Percentiles rank a stretch among this genome's conserved stretches.
Conservation (phyloP, 2,329 filamentous ascomycete genomes). For the Penicillium sp. region DNA sequence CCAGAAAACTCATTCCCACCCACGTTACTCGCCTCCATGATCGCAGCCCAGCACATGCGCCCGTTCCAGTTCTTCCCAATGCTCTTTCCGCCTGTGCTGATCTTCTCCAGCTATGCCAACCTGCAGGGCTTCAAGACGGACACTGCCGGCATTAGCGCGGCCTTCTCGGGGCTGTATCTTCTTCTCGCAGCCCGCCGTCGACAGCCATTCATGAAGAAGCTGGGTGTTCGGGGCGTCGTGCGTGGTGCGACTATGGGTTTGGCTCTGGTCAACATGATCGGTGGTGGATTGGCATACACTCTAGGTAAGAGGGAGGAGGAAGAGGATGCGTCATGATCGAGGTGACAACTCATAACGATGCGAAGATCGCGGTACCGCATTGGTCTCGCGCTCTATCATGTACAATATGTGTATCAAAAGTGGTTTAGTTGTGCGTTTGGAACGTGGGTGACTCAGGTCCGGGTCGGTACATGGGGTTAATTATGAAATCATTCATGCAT, state of each 20-base stretch:
- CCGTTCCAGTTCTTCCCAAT: conserved; percentile 66
- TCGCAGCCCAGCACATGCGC: conserved; percentile 65
- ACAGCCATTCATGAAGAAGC: conserved; percentile 47
- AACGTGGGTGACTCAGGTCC: background rate
- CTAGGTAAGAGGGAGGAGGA: conserved; percentile 45
- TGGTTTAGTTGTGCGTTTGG: background rate
- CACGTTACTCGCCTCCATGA: conserved; percentile 63
- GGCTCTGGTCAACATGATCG: conserved; percentile 48
- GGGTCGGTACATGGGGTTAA: background rate
- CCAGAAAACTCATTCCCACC: conserved; percentile 65
- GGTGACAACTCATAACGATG: background rate
- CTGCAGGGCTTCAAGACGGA: conserved; percentile 63
- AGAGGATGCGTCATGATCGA: conserved; percentile 24
- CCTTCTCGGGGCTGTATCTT: conserved; percentile 66
- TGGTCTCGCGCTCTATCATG: background rate
- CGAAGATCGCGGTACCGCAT: background rate
- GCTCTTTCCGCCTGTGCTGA: conserved; percentile 64
- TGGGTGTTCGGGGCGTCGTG: conserved; percentile 46
- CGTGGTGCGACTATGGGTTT: conserved; percentile 49
- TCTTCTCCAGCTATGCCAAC: conserved; percentile 67
- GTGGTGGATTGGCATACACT: conserved; percentile 49
- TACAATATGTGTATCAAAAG: conserved; percentile 9
- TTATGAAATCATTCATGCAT: conserved; percentile 3
- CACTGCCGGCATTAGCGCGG: conserved; percentile 62
- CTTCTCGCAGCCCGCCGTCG: conserved; percentile 61